A percentile compares a stretch with the other conserved stretches of the same genome.
phyloP scores from a whole-genome alignment of 2,329 filamentous ascomycete species.

The Colletotrichum orchidophilum region DNA sequence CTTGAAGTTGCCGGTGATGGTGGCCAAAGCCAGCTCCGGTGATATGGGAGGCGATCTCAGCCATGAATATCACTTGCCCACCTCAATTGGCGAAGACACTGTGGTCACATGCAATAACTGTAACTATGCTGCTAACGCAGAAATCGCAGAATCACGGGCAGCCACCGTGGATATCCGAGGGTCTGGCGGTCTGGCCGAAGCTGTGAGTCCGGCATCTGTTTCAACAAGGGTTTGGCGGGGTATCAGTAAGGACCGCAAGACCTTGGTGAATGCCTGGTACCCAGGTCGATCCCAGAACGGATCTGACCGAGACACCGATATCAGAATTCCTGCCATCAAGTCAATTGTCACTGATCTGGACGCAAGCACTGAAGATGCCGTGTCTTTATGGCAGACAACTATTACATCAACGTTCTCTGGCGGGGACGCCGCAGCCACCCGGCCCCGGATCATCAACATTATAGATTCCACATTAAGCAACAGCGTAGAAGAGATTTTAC shows the following conservation, averaged over 20 bases:
- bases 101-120: constrained; percentile 81
- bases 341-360: constrained; percentile 74
- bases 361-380: constrained; percentile 70
- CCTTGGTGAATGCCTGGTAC: constrained; percentile 77
- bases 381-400: constrained; percentile 60
- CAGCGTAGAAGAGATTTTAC: constrained; percentile 38
- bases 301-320: constrained; percentile 38
- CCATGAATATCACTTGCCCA: constrained; percentile 93
- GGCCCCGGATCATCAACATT: constrained; percentile 43
- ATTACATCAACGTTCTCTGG: constrained; percentile 36
- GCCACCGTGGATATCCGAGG: background rate
- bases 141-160: constrained; percentile 69
- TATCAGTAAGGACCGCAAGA: constrained; percentile 73
- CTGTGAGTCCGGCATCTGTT: constrained; percentile 39
- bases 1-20: constrained; percentile 82
- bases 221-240: constrained; percentile 65
- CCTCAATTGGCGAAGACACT: constrained; percentile 83
- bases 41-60: constrained; percentile 93
- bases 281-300: constrained; percentile 41
- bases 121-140: constrained; percentile 84
- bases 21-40: constrained; percentile 92
- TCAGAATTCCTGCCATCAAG: constrained; percentile 71
- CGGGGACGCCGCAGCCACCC: background rate
- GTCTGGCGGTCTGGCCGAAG: constrained; percentile 17
- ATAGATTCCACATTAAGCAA: constrained; percentile 44